Evolutionary conservation across 208 protist genomes (phyloP), one percentile per base, ranked within the genome.

Genomic region (Wallacemonas collosoma): DNA sequence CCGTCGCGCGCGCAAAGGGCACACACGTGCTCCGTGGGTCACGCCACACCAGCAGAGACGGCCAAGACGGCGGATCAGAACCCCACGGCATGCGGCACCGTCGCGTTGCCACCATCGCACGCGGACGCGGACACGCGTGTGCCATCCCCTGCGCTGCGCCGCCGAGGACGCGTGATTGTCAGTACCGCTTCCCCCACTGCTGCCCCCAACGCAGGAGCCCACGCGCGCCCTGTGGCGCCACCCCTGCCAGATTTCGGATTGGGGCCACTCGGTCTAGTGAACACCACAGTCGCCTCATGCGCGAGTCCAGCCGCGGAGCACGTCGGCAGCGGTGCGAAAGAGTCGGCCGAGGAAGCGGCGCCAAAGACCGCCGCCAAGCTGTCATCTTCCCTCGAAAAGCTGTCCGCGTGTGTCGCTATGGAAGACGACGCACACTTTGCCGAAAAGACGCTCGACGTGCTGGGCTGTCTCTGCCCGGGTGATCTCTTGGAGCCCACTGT

Each of bases 101-200:
- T 0, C 0, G 26, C 26, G 26, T 26, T 26, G 26, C 26, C 26
- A 26, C 0, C 45, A 6, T 50, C 45, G 8, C 12, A 6, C 45
- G 12, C 45, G 45, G 12, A 14, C 45, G 45, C 45, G 45, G 8
- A 6, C 6, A 12, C 45, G 8, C 8, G 8, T 1, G 45, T 50
- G 45, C 12, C 45, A 6, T 12, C 45, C 6, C 45, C 45, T 6
- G 8, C 45, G 6, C 45, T 50, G 44, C 39, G 53, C 12, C 11
- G 55, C n/a, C 50, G 55, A 5, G 71, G 65, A 11, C 70, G 69
- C 12, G 45, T 50, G 6, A 12, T 50, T 12, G 45, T 50, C 8
- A 50, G 45, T 12, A 50, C 8, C 45, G 45, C 45, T 26, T 26
- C 26, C 26, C 26, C 26, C 26, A 26, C 26, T 50, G 45, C 8